Evolutionary conservation across 2,329 filamentous ascomycete genomes (phyloP).

Genomic region (Sarocladium kiliense): DNA sequence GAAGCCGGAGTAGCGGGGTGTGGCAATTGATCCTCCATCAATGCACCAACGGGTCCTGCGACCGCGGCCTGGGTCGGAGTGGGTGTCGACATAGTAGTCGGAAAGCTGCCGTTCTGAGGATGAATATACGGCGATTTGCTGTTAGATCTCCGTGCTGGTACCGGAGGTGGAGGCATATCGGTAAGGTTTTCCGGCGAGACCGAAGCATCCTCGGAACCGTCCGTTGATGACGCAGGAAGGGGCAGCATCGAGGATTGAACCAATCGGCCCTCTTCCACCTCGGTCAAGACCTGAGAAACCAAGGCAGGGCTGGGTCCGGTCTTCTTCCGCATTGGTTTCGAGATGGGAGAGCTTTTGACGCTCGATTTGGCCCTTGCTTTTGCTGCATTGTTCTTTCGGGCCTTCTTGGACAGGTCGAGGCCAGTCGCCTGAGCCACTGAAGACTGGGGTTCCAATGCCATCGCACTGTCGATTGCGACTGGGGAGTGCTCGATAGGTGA

Average conservation of each 20-base stretch:
- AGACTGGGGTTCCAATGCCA: slow-evolving; percentile 44
- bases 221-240: slow-evolving; percentile 36
- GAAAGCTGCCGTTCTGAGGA: slow-evolving; percentile 39
- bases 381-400: slow-evolving; percentile 44
- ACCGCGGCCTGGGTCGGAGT: slow-evolving; percentile 11
- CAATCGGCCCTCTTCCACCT: slow-evolving; percentile 38
- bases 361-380: slow-evolving; percentile 46
- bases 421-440: slow-evolving; percentile 32
- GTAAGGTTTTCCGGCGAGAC: slow-evolving; percentile 59
- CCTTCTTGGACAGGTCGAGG: slow-evolving; percentile 46
- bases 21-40: slow-evolving; percentile 29
- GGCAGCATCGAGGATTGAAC: slow-evolving; percentile 26
- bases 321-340: slow-evolving; percentile 59
- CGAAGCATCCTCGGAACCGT: slow-evolving; percentile 58
- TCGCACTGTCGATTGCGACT: slow-evolving; percentile 16
- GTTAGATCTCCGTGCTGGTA: slow-evolving; percentile 60
- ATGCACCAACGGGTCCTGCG: slow-evolving; percentile 12
- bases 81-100: slow-evolving; percentile 16
- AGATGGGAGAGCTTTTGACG: slow-evolving; percentile 67
- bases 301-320: slow-evolving; percentile 47
- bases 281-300: slow-evolving; percentile 49
- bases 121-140: slow-evolving; percentile 63
- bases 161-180: slow-evolving; percentile 63
- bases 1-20: slow-evolving; percentile 82
- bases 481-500: slow-evolving; percentile 43